These are phyloP conservation scores for Kickxella alabastrina DNA, from an alignment of 192 early-diverging fungal genomes.

Conservation along the genomic window DNA sequence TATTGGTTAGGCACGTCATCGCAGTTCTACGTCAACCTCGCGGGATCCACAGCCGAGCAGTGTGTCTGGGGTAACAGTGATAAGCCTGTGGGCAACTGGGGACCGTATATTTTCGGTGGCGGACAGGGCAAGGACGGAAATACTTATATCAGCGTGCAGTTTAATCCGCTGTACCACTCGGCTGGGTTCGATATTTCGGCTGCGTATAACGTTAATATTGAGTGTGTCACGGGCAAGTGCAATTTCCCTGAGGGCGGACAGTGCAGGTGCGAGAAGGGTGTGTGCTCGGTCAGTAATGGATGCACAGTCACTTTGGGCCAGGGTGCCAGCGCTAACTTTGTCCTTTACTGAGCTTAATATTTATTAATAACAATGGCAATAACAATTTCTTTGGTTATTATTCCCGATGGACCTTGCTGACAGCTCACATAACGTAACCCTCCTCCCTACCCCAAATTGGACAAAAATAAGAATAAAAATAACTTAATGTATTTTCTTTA, in stretches of 20 bases:
- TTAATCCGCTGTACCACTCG: constrained; percentile 36
- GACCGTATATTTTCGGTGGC: constrained; percentile 45
- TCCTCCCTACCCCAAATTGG: too few relatives aligned
- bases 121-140: constrained; percentile 42
- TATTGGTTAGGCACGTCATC: constrained; percentile 51
- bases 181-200: constrained; percentile 23
- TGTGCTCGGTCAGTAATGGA: constrained; percentile 46
- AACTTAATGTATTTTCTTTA: too few relatives aligned
- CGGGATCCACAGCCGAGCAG: constrained; percentile 29
- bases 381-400: too few relatives aligned
- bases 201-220: constrained; percentile 34
- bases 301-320: constrained; percentile 35
- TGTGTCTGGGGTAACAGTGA: constrained; percentile 40
- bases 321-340: constrained; percentile 26
- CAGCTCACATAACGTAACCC: too few relatives aligned
- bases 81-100: constrained; percentile 44
- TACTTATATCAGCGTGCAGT: constrained; percentile 51
- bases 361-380: too few relatives aligned
- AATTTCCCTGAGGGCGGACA: constrained; percentile 46
- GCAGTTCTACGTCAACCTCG: constrained; percentile 49
- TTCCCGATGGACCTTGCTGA: too few relatives aligned
- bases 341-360: constrained; percentile 36
- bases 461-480: too few relatives aligned
- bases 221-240: constrained; percentile 26
- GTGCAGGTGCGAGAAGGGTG: constrained; percentile 45